Base-by-base conservation (phyloP, 108 stramenopile genomes). In the Cyclotella choctawhatcheeana region DNA sequence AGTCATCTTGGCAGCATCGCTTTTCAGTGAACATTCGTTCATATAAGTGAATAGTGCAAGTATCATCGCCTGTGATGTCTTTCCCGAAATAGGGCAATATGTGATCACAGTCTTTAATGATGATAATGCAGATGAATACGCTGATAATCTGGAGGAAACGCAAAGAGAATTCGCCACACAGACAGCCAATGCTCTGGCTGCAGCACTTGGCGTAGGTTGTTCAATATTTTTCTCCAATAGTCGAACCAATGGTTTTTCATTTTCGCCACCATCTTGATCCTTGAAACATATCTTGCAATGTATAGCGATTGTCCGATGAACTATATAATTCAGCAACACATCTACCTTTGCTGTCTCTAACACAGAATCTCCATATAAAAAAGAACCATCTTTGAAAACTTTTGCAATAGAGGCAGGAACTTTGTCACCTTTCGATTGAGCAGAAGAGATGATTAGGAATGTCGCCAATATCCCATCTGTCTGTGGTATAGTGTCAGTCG, bases 391-490 rank as follows among this genome's bases (percentile, higher is more conserved):
- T 18, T 84, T 67, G 25, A 88, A 50, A 7, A 77, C 85, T 76
- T 89, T 90, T 22, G 68, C 64, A 31, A 80, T 71, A 2, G 76
- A 67, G 7, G 84, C 51, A 4, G 82, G 60, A n/a, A 85, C 27
- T 5, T 53, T 45, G 44, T 67, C 59, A 24, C 67, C 71, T 27
- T 67, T 82, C 33, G 77, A 66, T 20, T 76, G 33, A 10, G 76
- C 83, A 26, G 44, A 47, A n/a, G 87, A 18, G 2, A 88, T 54
- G 13, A 80, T 43, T 34, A 94, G 50, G 61, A 88, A 88, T 0
- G 87, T 34, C 8, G 89, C 84, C 51, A 91, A 37, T 0, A 86
- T 31, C 17, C 90, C 93, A 52, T 91, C 93, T 6, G 85, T 79
- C 48, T 84, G 88, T 22, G 88, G 69, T n/a, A 88, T 76, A 20